Conservation (phyloP, 2,329 filamentous ascomycete species). For the Fusarium armeniacum region DNA sequence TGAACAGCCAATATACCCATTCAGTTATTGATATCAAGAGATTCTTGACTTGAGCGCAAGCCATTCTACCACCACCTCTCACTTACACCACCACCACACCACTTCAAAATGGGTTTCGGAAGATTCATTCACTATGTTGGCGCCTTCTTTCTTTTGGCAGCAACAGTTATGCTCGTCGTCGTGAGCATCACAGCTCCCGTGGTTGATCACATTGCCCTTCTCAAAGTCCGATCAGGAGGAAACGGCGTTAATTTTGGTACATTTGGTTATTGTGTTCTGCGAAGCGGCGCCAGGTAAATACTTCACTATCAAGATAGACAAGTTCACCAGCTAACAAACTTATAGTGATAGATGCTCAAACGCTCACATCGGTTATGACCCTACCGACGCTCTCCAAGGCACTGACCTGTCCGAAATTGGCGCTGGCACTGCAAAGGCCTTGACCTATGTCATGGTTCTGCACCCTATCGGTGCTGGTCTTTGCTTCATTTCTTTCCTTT, state of each 20-base stretch:
- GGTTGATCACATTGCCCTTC: slow-evolving; percentile 66
- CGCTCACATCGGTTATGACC: slow-evolving; percentile 68
- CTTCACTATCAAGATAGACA: not conserved
- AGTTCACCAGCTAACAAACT: slow-evolving; percentile 21
- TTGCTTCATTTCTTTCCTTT: slow-evolving; percentile 70
- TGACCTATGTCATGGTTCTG: slow-evolving; percentile 72
- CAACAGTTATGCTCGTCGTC: slow-evolving; percentile 69
- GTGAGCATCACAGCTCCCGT: slow-evolving; percentile 72
- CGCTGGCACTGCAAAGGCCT: slow-evolving; percentile 60
- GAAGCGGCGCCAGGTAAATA: slow-evolving; percentile 47
- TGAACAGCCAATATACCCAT: slow-evolving; percentile 6
- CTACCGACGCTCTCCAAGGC: slow-evolving; percentile 60
- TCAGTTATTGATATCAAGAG: slow-evolving; percentile 2
- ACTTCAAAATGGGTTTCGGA: slow-evolving; percentile 61
- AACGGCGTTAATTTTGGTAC: slow-evolving; percentile 68
- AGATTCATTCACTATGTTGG: slow-evolving; percentile 69
- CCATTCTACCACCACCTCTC: slow-evolving; percentile 1
- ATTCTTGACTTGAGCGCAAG: slow-evolving; percentile 10
- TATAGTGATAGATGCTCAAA: slow-evolving; percentile 63
- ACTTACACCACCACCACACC: slow-evolving; percentile 16
- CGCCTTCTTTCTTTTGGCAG: slow-evolving; percentile 68
- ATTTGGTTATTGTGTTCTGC: slow-evolving; percentile 69
- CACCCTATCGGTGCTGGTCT: slow-evolving; percentile 72
- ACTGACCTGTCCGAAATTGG: slow-evolving; percentile 60
- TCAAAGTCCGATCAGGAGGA: slow-evolving; percentile 60